phyloP scores from a whole-genome alignment of 1,284 basidiomycete genomes.

The Boletellus deceptivus region DNA sequence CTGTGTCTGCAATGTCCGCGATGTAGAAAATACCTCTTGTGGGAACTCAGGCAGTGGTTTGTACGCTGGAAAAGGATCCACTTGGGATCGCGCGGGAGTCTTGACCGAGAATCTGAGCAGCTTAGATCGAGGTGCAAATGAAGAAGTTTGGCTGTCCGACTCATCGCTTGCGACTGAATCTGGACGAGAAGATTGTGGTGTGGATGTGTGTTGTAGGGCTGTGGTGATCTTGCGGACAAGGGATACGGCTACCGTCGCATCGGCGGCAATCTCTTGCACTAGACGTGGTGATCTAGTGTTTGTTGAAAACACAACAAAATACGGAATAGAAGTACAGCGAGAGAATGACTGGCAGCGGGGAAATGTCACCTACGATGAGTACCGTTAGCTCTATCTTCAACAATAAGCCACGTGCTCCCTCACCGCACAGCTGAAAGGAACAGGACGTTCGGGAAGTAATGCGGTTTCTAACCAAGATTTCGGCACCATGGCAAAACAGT shows the following conservation, averaged over 20 bases:
- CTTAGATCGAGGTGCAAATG: conserved; percentile 26
- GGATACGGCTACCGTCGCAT: conserved; percentile 64
- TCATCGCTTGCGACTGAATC: conserved; percentile 53
- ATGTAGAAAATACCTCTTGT: conserved; percentile 43
- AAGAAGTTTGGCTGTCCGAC: conserved; percentile 32
- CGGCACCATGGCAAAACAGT: conserved; percentile 42
- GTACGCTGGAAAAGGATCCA: conserved; percentile 23
- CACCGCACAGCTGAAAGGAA: conserved; percentile 65
- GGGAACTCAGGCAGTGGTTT: conserved; percentile 50
- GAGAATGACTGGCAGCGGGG: conserved; percentile 58
- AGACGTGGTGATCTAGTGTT: conserved; percentile 50
- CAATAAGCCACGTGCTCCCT: conserved; percentile 14
- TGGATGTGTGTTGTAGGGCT: conserved; percentile 34
- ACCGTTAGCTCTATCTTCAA: conserved; percentile 3
- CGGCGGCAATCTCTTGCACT: conserved; percentile 61
- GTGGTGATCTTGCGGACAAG: conserved; percentile 57
- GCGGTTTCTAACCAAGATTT: conserved; percentile 68
- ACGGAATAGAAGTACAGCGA: conserved; percentile 56
- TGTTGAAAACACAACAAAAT: conserved; percentile 70
- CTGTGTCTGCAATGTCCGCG: conserved; percentile 50
- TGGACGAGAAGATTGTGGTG: conserved; percentile 40
- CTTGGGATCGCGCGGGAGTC: conserved; percentile 25
- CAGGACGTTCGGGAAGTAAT: conserved; percentile 55
- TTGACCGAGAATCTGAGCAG: conserved; percentile 50
- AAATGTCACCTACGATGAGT: conserved; percentile 51